Base-by-base conservation (phyloP, 768 basidiomycete genomes). In the Lactifluus piperatus region DNA sequence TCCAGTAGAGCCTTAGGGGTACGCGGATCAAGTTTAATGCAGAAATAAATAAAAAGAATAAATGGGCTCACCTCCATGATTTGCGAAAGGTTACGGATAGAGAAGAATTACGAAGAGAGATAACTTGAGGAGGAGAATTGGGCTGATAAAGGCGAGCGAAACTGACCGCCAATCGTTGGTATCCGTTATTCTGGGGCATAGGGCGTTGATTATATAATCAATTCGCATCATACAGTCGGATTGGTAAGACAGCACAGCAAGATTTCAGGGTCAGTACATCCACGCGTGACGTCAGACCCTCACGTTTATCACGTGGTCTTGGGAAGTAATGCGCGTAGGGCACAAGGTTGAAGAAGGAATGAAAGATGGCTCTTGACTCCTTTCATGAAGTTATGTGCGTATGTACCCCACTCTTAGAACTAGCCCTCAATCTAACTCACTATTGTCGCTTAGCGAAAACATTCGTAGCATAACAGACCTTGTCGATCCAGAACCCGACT, bases 401-500 rank as follows among this genome's bases (percentile, higher is more conserved):
- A 37, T 6, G 16, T 30, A 16, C 41, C 29, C 14, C 18, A n/a
- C 10, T 9, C 36, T 26, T 5, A 11, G 3, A 22, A 24, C 5
- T 11, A n/a, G 5, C 1, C 11, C 20, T n/a, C 16, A 6, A 3
- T 24, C 29, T 55, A 26, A 30, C 47, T 14, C 10, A 41, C 24
- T 30, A 48, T 11, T 8, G 3, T 16, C 10, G 16, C 13, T 32
- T 60, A 89, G 87, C 50, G 83, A 84, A 63, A 79, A 84, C 18
- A 82, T 89, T 47, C 78, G 77, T 62, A 83, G 83, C 60, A 86
- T 90, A 80, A 73, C 80, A 32, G 77, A 80, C 4, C 83, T 89
- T 57, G 86, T 91, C 55, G 83, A 88, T 66, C 86, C 87, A 11
- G 84, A 86, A 44, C 86, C 89, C 54, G 89, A 91, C 70, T 89